A percentile compares a stretch with the other conserved stretches of the same genome.
Evolutionary conservation across 176 grass and related monocot species (phyloP).

Genomic region (Coix lacrymajobi): DNA sequence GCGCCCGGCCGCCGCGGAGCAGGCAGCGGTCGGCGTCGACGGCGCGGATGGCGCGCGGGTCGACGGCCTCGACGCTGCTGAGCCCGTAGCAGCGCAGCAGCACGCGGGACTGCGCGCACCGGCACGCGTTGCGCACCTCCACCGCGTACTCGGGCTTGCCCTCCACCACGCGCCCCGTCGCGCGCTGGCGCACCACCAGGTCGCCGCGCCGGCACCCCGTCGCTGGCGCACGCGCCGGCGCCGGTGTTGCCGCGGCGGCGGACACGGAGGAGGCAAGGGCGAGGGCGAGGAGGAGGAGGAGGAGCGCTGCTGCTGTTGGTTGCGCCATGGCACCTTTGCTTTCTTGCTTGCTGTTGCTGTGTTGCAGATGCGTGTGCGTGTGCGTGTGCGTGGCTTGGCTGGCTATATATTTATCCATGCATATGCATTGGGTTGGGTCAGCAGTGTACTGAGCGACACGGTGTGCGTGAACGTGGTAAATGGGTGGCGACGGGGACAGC

Average conservation of each 20-base stretch:
- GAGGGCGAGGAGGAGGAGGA: background rate
- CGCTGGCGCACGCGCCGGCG: background rate
- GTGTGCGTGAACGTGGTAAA: background rate
- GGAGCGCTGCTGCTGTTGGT: background rate
- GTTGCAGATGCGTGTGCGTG: background rate
- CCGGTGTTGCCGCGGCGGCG: background rate
- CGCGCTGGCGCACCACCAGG: conserved; percentile 27
- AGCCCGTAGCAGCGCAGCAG: conserved; percentile 49
- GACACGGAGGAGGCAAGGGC: background rate
- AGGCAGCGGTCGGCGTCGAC: conserved; percentile 36
- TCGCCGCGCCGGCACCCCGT: conserved; percentile 22
- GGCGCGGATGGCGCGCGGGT: conserved; percentile 41
- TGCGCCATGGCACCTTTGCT: background rate
- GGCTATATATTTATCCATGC: background rate
- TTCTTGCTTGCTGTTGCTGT: too few relatives aligned
- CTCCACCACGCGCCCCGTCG: conserved; percentile 38
- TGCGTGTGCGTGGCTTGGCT: background rate
- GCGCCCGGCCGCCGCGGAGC: conserved; percentile 11
- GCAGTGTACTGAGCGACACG: background rate
- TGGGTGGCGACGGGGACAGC: background rate
- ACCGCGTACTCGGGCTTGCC: conserved; percentile 44
- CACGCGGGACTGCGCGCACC: conserved; percentile 43
- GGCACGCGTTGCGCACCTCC: conserved; percentile 45
- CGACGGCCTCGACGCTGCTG: conserved; percentile 46
- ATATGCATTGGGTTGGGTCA: background rate